Evolutionary conservation across 768 basidiomycete genomes (phyloP).

Genomic region (Podaxis sp.): DNA sequence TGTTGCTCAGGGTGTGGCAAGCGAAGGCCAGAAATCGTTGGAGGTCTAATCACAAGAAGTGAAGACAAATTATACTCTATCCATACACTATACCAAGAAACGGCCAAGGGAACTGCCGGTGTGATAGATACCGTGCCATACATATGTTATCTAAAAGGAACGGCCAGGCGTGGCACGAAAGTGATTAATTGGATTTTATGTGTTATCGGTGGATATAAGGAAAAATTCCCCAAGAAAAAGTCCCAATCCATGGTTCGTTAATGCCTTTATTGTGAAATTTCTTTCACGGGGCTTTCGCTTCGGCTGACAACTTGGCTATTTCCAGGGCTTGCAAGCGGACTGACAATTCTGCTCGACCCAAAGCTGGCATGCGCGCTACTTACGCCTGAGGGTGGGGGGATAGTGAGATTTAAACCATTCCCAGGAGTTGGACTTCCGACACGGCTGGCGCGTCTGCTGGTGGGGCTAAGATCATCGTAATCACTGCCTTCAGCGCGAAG

Average conservation of each 20-base stretch:
- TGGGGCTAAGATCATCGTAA: slow-evolving; percentile 36
- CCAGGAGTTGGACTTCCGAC: slow-evolving; percentile 9
- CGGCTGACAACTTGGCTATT: slow-evolving; percentile 2
- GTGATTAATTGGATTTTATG: background rate
- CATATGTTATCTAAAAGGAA: background rate
- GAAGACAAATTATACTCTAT: background rate
- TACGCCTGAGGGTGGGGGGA: background rate
- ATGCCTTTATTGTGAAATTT: background rate
- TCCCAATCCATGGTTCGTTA: background rate
- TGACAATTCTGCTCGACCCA: background rate
- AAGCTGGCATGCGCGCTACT: background rate
- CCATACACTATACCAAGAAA: background rate
- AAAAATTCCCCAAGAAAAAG: background rate
- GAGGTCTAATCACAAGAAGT: background rate
- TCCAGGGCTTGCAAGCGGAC: slow-evolving; percentile 12
- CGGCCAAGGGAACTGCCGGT: background rate
- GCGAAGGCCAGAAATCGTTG: background rate
- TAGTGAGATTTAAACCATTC: background rate
- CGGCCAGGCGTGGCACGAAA: background rate
- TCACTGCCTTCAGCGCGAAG: slow-evolving; percentile 65
- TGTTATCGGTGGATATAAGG: background rate
- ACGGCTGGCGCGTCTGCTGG: slow-evolving; percentile 33
- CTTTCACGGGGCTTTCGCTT: slow-evolving; percentile 5
- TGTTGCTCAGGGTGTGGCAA: background rate
- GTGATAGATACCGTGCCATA: background rate